Evolutionary conservation across 2,329 filamentous ascomycete species (phyloP).

Genomic region (Fusarium luffae): DNA sequence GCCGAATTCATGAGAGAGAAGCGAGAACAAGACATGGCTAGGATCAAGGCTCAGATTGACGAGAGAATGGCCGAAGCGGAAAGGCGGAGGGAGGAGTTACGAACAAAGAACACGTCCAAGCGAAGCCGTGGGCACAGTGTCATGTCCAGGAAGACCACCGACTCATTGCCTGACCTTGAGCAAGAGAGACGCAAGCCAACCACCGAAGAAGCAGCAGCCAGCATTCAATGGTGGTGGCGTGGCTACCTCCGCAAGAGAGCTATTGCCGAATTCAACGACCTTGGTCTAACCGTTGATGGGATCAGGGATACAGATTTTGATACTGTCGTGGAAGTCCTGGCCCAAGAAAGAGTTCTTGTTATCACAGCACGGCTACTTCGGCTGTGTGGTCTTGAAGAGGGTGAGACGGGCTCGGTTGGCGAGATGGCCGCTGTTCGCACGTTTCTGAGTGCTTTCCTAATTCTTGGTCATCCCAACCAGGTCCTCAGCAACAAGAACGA

Average conservation of each 20-base stretch:
- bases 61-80: constrained; percentile 83
- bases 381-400: constrained; percentile 76
- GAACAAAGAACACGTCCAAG: constrained; percentile 64
- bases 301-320: constrained; percentile 79
- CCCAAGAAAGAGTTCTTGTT: constrained; percentile 72
- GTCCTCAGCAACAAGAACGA: constrained; percentile 81
- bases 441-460: constrained; percentile 83
- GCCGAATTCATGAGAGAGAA: constrained; percentile 85
- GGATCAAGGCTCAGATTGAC: constrained; percentile 79
- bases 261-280: constrained; percentile 72
- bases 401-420: constrained; percentile 69
- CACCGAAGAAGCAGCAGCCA: constrained; percentile 70
- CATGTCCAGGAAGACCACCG: constrained; percentile 61
- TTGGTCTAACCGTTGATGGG: constrained; percentile 76
- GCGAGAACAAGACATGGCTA: constrained; percentile 77
- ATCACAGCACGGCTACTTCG: constrained; percentile 74
- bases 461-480: constrained; percentile 80
- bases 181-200: constrained; percentile 59
- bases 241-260: constrained; percentile 66
- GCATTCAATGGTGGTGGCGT: constrained; percentile 79
- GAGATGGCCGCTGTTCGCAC: constrained; percentile 78
- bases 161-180: constrained; percentile 62
- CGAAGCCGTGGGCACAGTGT: constrained; percentile 66
- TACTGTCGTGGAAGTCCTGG: constrained; percentile 75
- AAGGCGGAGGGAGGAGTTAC: constrained; percentile 73